Base-by-base conservation (phyloP, 148 eudicot genomes). In the Agrostemma githago region DNA sequence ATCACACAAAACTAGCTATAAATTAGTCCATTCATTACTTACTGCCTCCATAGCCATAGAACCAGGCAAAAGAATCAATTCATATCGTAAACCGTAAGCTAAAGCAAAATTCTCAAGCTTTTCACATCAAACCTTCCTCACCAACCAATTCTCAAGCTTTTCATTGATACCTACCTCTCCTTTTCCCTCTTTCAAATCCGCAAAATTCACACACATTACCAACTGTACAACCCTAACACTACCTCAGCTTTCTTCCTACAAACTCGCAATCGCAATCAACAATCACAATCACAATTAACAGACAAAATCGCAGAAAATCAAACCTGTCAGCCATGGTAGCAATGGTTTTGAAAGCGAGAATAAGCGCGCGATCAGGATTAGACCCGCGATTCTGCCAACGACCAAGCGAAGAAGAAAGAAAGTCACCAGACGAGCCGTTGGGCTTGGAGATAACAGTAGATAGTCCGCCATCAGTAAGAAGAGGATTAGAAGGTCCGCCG, bases 271-370 rank as follows among this genome's bases (percentile, higher is more conserved):
- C 34, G 34, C 34, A 60, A 15, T 14, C 67, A 19, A 59, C 6
- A 12, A 76, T 5, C 41, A 48, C 48, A 37, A 34, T 0, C 39
- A 16, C 4, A 63, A 11, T 2, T 16, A 16, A 14, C 39, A 26
- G 34, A 26, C 34, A 73, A 46, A 51, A 69, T 4, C 4, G 43
- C 41, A 66, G 4, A 4, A 19, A 72, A 11, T 26, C 9, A 62
- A 6, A 92, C 98, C 97, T 88, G 79, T 94, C 96, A 64, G 90
- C 89, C 98, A 94, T 91, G 70, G 89, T 88, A 9, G 90, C 91
- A 6, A 91, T 94, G 20, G 89, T 86, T 80, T 85, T 91, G 56
- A 91, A 91, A 1, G 95, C 95, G 68, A 75, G 65, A 39, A 89
- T 84, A 21, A 93, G 87, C 2, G 85, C 74, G 0, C 97, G 95